phyloP scores from a whole-genome alignment of 2,329 filamentous ascomycete species.

The Colletotrichum somersetense region DNA sequence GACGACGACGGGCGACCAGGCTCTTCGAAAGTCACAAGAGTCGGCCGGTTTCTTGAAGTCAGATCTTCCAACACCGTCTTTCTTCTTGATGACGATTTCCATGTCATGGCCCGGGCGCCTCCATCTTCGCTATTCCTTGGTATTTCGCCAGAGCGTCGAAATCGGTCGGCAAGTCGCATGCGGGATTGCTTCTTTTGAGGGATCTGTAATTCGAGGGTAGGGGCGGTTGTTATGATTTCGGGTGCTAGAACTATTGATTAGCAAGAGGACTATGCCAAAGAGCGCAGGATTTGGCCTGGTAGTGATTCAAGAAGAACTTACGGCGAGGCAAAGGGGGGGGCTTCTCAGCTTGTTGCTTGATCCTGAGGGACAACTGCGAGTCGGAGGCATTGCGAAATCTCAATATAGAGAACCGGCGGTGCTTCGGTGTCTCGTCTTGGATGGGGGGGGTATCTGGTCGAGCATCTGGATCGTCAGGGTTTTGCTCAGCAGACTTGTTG shows the following conservation, averaged over 20 bases:
- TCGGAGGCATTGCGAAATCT: constrained; percentile 94
- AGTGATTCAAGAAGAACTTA: constrained; percentile 54
- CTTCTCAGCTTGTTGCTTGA: constrained; percentile 74
- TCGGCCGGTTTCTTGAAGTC: constrained; percentile 48
- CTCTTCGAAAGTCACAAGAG: constrained; percentile 67
- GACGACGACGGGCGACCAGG: constrained; percentile 60
- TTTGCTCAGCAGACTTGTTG: constrained; percentile 31
- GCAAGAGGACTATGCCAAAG: constrained; percentile 4
- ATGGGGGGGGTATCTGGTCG: constrained; percentile 63
- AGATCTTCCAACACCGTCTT: constrained; percentile 48
- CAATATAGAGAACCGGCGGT: constrained; percentile 77
- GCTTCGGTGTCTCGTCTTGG: constrained; percentile 67
- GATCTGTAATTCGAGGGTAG: constrained; percentile 74
- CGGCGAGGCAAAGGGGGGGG: constrained; percentile 70
- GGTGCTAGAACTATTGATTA: constrained; percentile 60
- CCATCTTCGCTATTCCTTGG: constrained; percentile 49
- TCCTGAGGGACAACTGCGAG: constrained; percentile 83
- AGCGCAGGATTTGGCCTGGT: background rate
- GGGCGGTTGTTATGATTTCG: constrained; percentile 91
- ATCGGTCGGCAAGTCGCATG: constrained; percentile 65
- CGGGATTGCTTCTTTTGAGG: constrained; percentile 69
- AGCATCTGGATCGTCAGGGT: constrained; percentile 44
- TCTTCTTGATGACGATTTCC: constrained; percentile 57
- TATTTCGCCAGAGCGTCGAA: constrained; percentile 66
- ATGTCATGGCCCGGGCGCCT: constrained; percentile 42